These are phyloP conservation scores for Amylocarpus encephaloides DNA, from an alignment of 2,329 filamentous ascomycete species.

Conservation along the genomic window DNA sequence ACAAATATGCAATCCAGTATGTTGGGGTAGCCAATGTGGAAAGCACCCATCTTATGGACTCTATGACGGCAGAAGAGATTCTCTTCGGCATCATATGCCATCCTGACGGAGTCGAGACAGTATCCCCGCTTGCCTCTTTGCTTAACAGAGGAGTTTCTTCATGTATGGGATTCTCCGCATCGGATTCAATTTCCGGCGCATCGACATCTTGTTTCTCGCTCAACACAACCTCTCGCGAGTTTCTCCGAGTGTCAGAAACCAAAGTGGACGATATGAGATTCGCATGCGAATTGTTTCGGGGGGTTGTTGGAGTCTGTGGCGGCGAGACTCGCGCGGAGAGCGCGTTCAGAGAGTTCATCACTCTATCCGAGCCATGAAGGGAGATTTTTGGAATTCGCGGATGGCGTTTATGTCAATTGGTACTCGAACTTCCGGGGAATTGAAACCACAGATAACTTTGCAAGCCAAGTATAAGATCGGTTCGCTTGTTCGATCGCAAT, in stretches of 20 bases:
- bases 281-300: constrained; percentile 55
- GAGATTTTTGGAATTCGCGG: constrained; percentile 1
- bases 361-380: constrained; percentile 48
- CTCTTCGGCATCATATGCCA: constrained; percentile 59
- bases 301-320: constrained; percentile 47
- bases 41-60: constrained; percentile 71
- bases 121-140: constrained; percentile 33
- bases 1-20: constrained; percentile 78
- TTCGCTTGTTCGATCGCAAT: too few species aligned
- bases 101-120: constrained; percentile 33
- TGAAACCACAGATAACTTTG: too few species aligned
- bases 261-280: constrained; percentile 28
- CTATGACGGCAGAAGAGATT: constrained; percentile 65
- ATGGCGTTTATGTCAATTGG: too few species aligned
- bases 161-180: constrained; percentile 33
- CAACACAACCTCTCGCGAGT: constrained; percentile 34
- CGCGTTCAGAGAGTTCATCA: constrained; percentile 96
- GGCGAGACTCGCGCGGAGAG: constrained; percentile 76
- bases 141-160: constrained; percentile 66
- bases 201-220: constrained; percentile 35
- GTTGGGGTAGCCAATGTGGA: constrained; percentile 75
- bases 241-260: constrained; percentile 24
- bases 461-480: too few species aligned
- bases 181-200: constrained; percentile 32
- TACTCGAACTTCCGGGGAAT: too few species aligned